These are phyloP conservation scores for Solanum chacoense DNA, from an alignment of 305 asterid genomes.

Conservation along the genomic window DNA sequence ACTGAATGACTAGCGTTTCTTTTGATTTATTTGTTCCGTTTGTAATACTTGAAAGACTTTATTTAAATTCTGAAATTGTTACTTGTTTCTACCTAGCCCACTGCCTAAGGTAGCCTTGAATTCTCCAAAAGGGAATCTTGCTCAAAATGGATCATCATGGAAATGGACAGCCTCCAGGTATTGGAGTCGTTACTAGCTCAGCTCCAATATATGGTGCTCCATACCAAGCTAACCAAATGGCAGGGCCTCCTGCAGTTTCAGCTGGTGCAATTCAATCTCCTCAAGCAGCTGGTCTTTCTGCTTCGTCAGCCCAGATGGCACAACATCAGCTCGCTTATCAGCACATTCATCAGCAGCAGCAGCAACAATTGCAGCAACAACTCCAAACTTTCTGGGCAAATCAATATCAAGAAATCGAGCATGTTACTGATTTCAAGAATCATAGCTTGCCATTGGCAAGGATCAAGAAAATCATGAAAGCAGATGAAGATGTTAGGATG, in stretches of 20 bases:
- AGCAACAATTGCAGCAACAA: constrained; percentile 76
- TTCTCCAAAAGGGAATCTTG: constrained; percentile 2
- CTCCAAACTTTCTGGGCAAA: constrained; percentile 77
- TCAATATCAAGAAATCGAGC: constrained; percentile 70
- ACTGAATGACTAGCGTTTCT: not conserved
- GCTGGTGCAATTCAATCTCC: constrained; percentile 56
- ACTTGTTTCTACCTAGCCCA: not conserved
- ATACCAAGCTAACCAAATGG: constrained; percentile 67
- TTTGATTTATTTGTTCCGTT: not conserved
- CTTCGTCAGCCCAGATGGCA: constrained; percentile 68
- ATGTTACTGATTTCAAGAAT: constrained; percentile 72
- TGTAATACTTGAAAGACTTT: not conserved
- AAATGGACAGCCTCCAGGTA: constrained; percentile 62
- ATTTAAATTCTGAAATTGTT: not conserved
- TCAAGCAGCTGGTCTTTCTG: constrained; percentile 53
- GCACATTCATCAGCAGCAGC: constrained; percentile 89
- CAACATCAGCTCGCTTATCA: constrained; percentile 89
- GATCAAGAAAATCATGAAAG: constrained; percentile 94
- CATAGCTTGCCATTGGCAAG: constrained; percentile 92
- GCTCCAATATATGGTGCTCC: constrained; percentile 51
- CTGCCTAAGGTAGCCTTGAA: not conserved
- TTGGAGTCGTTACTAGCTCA: constrained; percentile 46
- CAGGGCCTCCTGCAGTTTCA: constrained; percentile 48
- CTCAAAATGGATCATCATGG: constrained; percentile 74
- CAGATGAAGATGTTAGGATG: constrained; percentile 93